Conservation (phyloP, 257 asterid species). For the Mitragyna speciosa region DNA sequence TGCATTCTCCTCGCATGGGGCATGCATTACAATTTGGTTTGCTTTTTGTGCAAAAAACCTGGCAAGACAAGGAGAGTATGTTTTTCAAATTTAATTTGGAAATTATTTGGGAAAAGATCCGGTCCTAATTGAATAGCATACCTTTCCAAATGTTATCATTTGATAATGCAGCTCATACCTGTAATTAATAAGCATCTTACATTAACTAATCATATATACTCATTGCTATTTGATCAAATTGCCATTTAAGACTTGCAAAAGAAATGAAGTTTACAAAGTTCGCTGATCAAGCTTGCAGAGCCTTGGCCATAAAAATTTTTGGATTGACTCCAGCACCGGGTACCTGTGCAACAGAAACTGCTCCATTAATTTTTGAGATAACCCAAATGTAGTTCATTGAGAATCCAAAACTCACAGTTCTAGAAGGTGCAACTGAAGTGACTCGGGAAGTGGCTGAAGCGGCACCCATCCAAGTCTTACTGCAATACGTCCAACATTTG, state of each 20-base stretch:
- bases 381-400: background rate
- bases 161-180: conserved; percentile 59
- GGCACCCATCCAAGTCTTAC: conserved; percentile 99
- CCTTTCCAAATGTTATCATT: conserved; percentile 63
- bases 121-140: conserved; percentile 23
- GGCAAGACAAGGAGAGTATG: conserved; percentile 9
- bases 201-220: conserved; percentile 9
- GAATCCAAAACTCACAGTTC: conserved; percentile 68
- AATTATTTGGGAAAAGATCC: background rate
- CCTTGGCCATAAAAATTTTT: conserved; percentile 56
- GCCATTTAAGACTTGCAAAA: background rate
- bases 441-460: conserved; percentile 95
- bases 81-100: background rate
- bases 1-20: conserved; percentile 65
- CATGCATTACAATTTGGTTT: conserved; percentile 63
- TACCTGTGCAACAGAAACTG: conserved; percentile 33
- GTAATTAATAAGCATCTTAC: conserved; percentile 20
- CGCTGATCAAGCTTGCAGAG: conserved; percentile 62
- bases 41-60: conserved; percentile 57
- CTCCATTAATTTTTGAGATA: conserved; percentile 11
- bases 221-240: background rate
- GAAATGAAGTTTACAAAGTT: conserved; percentile 36
- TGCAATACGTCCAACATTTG: conserved; percentile 97
- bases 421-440: conserved; percentile 91
- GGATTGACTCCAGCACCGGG: conserved; percentile 55